phyloP scores from a whole-genome alignment of 1,284 basidiomycete genomes.

The Sutorius eximius region DNA sequence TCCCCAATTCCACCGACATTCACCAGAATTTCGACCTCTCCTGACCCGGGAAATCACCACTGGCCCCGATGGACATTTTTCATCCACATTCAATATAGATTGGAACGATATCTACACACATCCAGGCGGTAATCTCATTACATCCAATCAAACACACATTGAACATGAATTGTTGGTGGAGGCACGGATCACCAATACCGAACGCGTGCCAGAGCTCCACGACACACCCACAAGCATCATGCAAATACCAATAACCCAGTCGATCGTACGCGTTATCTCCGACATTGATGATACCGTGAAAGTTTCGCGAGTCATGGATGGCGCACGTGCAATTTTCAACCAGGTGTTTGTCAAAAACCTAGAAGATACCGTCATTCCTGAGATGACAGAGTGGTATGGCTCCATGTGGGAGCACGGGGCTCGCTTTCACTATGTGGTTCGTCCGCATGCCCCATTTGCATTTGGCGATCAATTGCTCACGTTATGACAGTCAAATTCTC shows the following conservation, averaged over 20 bases:
- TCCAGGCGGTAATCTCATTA: slow-evolving; percentile 55
- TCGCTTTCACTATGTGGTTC: slow-evolving; percentile 83
- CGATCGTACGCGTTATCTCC: slow-evolving; percentile 75
- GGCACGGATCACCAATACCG: slow-evolving; percentile 45
- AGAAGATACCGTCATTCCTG: slow-evolving; percentile 76
- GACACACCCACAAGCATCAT: slow-evolving; percentile 21
- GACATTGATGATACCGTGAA: slow-evolving; percentile 97
- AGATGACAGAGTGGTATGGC: slow-evolving; percentile 84
- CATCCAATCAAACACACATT: slow-evolving; percentile 49
- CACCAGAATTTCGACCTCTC: slow-evolving; percentile 45
- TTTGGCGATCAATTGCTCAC: slow-evolving; percentile 17
- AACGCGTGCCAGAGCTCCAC: slow-evolving; percentile 36
- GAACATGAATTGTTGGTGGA: slow-evolving; percentile 61
- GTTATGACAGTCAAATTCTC: slow-evolving; percentile 75
- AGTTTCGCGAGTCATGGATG: slow-evolving; percentile 67
- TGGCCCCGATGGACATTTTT: slow-evolving; percentile 69
- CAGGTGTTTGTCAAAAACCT: slow-evolving; percentile 80
- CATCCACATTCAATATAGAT: slow-evolving; percentile 55
- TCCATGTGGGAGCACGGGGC: slow-evolving; percentile 67
- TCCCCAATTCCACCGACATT: slow-evolving; percentile 13
- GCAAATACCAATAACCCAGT: slow-evolving; percentile 26
- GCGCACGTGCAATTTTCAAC: slow-evolving; percentile 73
- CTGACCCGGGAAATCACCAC: slow-evolving; percentile 54
- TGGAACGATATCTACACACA: slow-evolving; percentile 72
- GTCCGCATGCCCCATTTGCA: slow-evolving; percentile 33